These are phyloP conservation scores for Karstenula rhodostoma DNA, from an alignment of 2,329 filamentous ascomycete species.

Conservation along the genomic window DNA sequence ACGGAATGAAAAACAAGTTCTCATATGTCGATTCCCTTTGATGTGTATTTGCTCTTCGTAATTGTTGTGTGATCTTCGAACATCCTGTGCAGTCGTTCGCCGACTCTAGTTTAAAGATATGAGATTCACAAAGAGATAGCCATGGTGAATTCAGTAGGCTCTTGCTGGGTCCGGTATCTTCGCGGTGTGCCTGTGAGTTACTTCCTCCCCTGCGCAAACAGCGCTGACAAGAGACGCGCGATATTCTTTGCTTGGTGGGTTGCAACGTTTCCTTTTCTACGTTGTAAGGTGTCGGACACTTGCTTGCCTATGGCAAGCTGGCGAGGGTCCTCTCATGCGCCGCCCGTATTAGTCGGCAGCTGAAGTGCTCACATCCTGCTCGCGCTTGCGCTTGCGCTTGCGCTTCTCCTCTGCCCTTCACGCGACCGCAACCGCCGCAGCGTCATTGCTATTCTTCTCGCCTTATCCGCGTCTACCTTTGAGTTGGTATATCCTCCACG, in stretches of 20 bases:
- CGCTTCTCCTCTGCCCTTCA: background rate
- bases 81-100: background rate
- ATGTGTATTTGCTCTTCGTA: background rate
- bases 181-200: background rate
- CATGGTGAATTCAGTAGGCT: background rate
- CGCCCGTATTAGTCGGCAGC: background rate
- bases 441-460: background rate
- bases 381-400: background rate
- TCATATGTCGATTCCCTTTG: background rate
- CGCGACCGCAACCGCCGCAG: background rate
- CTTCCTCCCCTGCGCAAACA: background rate
- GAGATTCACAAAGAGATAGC: background rate
- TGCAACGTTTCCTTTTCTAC: background rate
- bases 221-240: background rate
- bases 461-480: background rate
- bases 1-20: background rate
- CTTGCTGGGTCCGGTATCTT: background rate
- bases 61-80: background rate
- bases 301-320: too few species aligned
- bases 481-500: background rate
- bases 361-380: background rate
- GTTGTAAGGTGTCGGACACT: too few species aligned
- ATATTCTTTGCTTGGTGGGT: background rate
- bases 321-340: too few species aligned
- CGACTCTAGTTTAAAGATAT: background rate